Base-by-base conservation (phyloP, 2,329 filamentous ascomycete species). In the Cordyceps cicadae region DNA sequence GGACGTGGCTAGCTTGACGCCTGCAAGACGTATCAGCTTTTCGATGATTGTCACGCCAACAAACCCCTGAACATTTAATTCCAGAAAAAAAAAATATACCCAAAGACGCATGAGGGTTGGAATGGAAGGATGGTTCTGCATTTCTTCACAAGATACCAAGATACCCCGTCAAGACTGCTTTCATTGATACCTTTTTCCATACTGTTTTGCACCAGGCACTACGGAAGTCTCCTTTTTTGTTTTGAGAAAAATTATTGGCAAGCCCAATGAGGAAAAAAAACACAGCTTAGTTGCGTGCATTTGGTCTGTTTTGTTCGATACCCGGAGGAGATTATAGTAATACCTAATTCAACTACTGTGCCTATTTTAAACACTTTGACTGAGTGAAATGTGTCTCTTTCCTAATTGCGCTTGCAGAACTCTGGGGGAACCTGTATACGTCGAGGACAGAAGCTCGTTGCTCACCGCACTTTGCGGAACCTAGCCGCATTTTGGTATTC, bases 131-230 rank as follows among this genome's bases (percentile, higher is more conserved):
- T 68, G 70, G 77, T 76, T 79, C 75, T 81, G 79, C 79, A 81
- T 82, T 81, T 81, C 70, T 73, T 74, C 71, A 70, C 71, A 74
- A 75, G 74, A 75, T 75, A 75, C 74, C 76, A 76, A 79, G 78
- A 81, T 80, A 81, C 79, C 79, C 79, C 77, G 75, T 78, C 75
- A 72, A 79, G 75, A 78, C 75, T 79, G 76, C 74, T 74, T 76
- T 75, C 70, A 70, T 69, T 74, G 73, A 74, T 74, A 75, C 72
- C 73, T 74, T 66, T 73, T 73, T 74, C 66, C 66, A 72, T 70
- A 70, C 66, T 67, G 65, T 66, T 69, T 65, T 67, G 66, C 56
- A 64, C 60, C 65, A 64, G 60, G 43, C 50, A 60, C 62, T 59
- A 52, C 51, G 59, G 59, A 57, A 55, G 37, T 34, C 37, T 58